Evolutionary conservation across 2,329 filamentous ascomycete species (phyloP).

Genomic region (Trichophyton verrucosum): DNA sequence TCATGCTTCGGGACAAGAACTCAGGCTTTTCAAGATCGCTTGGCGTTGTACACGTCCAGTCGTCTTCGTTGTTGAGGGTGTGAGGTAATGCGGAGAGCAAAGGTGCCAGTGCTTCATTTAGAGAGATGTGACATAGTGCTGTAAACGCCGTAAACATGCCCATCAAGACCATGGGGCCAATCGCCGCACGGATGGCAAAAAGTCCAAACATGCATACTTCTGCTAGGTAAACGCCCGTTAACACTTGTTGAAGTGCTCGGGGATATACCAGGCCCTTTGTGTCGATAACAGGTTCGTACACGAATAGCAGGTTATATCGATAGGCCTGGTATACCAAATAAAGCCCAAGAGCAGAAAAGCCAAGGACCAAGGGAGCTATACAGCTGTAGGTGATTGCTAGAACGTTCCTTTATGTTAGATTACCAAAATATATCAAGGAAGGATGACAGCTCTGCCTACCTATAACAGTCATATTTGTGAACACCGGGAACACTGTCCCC

Average conservation of each 20-base stretch:
- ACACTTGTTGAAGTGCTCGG: constrained; percentile 68
- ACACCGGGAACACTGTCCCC: constrained; percentile 69
- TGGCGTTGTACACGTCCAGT: background rate
- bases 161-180: constrained; percentile 65
- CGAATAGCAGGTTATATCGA: constrained; percentile 81
- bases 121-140: constrained; percentile 55
- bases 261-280: constrained; percentile 84
- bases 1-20: background rate
- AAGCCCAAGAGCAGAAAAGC: constrained; percentile 68
- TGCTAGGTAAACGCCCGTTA: constrained; percentile 72
- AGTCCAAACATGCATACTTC: constrained; percentile 76
- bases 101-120: constrained; percentile 34
- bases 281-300: constrained; percentile 67
- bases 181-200: constrained; percentile 53
- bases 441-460: constrained; percentile 32
- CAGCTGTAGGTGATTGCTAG: constrained; percentile 71
- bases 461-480: constrained; percentile 71
- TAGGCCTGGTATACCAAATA: constrained; percentile 74
- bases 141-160: constrained; percentile 62
- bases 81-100: constrained; percentile 57
- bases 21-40: background rate
- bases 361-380: constrained; percentile 72
- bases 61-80: constrained; percentile 43
- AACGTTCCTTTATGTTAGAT: background rate
- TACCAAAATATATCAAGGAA: constrained; percentile 18